A percentile compares a stretch with the other conserved stretches of the same genome.
Evolutionary conservation across 495 filamentous ascomycete genomes (phyloP).

Genomic region (Umbilicaria muhlenbergii): DNA sequence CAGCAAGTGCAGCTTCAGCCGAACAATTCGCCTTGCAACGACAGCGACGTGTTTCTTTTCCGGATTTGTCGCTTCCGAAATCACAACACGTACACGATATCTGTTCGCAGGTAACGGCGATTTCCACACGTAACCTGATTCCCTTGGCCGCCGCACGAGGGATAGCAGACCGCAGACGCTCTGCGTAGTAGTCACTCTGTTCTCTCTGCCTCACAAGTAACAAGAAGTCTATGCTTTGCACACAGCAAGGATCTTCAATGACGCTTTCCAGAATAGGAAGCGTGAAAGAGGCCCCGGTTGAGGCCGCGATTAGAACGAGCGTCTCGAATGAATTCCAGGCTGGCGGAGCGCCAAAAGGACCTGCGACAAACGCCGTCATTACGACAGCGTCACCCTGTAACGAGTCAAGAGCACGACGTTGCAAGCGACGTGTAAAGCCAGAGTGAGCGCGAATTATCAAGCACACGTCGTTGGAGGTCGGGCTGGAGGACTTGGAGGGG

Average conservation of each 20-base stretch:
- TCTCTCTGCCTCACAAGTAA: not conserved
- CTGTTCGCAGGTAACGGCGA: too few species aligned
- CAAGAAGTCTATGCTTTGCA: not conserved
- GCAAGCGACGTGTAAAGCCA: conserved; percentile 44
- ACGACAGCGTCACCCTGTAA: not conserved
- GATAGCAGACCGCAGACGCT: conserved; percentile 2
- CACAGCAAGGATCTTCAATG: conserved; percentile 16
- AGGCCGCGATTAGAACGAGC: conserved; percentile 40
- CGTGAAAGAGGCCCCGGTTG: conserved; percentile 40
- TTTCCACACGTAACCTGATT: too few species aligned
- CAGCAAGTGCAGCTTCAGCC: too few species aligned
- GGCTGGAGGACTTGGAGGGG: conserved; percentile 26
- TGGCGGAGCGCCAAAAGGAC: conserved; percentile 41
- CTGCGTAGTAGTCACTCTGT: not conserved
- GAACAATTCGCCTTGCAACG: not conserved
- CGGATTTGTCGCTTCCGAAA: not conserved
- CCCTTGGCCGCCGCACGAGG: conserved; percentile 1
- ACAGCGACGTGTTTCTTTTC: conserved; percentile 3
- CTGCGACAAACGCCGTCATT: conserved; percentile 33
- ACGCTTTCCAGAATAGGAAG: conserved; percentile 40
- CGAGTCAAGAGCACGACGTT: conserved; percentile 27
- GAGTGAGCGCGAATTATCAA: conserved; percentile 44
- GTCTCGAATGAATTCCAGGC: conserved; percentile 43
- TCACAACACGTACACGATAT: not conserved
- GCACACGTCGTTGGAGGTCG: conserved; percentile 41